Evolutionary conservation across 345 rosid species (phyloP).

Genomic region (Rhodamnia rubescens): DNA sequence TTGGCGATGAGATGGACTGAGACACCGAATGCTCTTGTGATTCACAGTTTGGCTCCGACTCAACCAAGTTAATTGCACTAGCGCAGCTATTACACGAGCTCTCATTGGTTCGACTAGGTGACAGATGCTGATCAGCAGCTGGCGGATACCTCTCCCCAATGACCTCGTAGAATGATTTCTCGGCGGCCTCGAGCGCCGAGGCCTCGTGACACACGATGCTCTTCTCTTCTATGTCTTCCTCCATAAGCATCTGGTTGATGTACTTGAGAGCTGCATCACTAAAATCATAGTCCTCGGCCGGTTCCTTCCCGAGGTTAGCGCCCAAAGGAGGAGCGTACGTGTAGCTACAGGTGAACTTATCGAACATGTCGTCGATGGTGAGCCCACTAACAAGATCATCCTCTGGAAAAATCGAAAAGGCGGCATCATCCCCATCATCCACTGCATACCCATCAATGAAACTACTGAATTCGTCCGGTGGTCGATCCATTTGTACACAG

Average conservation of each 20-base stretch:
- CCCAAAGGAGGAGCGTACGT: constrained; percentile 6
- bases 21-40: constrained; percentile 7
- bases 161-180: constrained; percentile 48
- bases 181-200: constrained; percentile 51
- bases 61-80: neutral
- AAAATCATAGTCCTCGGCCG: constrained; percentile 33
- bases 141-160: constrained; percentile 48
- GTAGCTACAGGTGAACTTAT: neutral
- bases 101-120: neutral
- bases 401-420: neutral
- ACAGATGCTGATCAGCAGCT: neutral
- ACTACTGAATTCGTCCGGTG: constrained; percentile 8
- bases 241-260: constrained; percentile 50
- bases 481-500: constrained; percentile 30
- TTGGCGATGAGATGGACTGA: constrained; percentile 16
- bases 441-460: constrained; percentile 7
- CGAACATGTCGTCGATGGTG: neutral
- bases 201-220: constrained; percentile 42
- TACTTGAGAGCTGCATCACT: constrained; percentile 48
- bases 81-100: neutral
- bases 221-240: constrained; percentile 54
- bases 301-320: neutral
- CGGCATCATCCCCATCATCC: neutral
- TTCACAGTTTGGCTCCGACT: constrained; percentile 7
- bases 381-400: constrained; percentile 3